Percentiles rank a stretch among this genome's conserved stretches.
Conservation (phyloP, 345 rosid genomes). For the Dipteronia sinensis region DNA sequence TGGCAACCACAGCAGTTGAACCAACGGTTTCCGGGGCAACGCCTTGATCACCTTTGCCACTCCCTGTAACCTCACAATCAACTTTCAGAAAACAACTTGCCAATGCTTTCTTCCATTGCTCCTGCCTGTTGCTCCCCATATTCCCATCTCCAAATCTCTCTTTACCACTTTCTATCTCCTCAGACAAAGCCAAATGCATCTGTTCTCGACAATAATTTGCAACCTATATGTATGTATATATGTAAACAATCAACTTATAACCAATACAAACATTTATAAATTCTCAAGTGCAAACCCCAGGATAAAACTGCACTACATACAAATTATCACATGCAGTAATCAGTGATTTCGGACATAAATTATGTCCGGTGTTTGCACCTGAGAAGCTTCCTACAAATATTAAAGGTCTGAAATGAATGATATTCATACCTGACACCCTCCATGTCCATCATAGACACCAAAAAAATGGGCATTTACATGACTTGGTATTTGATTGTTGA, state of each 20-base stretch:
- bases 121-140: slow-evolving; percentile 42
- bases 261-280: no score
- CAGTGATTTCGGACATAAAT: no score
- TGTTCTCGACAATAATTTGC: slow-evolving; percentile 66
- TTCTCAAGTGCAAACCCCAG: no score
- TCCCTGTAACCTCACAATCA: slow-evolving; percentile 51
- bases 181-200: slow-evolving; percentile 63
- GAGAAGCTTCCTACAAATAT: no score
- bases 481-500: slow-evolving; percentile 28
- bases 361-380: no score
- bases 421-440: slow-evolving; percentile 66
- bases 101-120: slow-evolving; percentile 61
- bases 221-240: slow-evolving; percentile 36
- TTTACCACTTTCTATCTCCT: slow-evolving; percentile 54
- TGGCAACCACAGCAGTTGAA: slow-evolving; percentile 81
- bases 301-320: no score
- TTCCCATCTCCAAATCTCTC: slow-evolving; percentile 32
- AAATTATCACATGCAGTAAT: no score
- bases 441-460: slow-evolving; percentile 85
- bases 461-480: slow-evolving; percentile 53
- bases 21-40: slow-evolving; percentile 73
- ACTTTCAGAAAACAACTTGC: slow-evolving; percentile 62
- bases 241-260: not conserved
- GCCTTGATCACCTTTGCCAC: slow-evolving; percentile 15
- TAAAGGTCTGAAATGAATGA: not conserved